phyloP scores from a whole-genome alignment of 2,329 filamentous ascomycete species.

The Fonsecaea nubica region DNA sequence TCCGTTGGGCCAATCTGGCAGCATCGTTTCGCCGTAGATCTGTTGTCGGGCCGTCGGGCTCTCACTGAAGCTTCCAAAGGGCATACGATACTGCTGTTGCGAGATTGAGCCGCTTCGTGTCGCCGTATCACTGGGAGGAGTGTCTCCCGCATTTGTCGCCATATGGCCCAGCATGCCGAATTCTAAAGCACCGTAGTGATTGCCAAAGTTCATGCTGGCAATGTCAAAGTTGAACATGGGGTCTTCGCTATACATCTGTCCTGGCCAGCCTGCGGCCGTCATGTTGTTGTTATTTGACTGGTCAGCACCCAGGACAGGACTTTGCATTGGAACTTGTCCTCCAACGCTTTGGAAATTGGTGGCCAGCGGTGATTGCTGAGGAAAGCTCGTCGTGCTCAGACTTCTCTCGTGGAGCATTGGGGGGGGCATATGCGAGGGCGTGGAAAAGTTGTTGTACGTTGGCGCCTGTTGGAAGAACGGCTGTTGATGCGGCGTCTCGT shows the following conservation, averaged over 20 bases:
- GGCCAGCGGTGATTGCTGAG: conserved; percentile 75
- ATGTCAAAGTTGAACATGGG: conserved; percentile 96
- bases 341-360: conserved; percentile 68
- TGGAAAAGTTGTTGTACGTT: conserved; percentile 49
- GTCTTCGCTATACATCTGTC: conserved; percentile 76
- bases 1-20: conserved; percentile 54
- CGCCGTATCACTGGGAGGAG: conserved; percentile 69
- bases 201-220: conserved; percentile 91
- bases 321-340: conserved; percentile 48
- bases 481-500: conserved; percentile 44
- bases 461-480: conserved; percentile 51
- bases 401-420: conserved; percentile 54
- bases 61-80: conserved; percentile 50
- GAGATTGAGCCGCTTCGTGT: conserved; percentile 56
- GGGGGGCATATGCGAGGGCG: conserved; percentile 50
- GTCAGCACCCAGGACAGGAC: conserved; percentile 49
- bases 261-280: conserved; percentile 50
- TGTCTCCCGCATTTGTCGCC: conserved; percentile 87
- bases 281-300: conserved; percentile 45
- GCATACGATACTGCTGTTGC: conserved; percentile 48
- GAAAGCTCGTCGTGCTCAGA: conserved; percentile 61
- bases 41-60: conserved; percentile 51
- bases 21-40: conserved; percentile 53
- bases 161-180: conserved; percentile 97
- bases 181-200: conserved; percentile 92